Percentiles rank a stretch among this genome's conserved stretches.
These are phyloP conservation scores for Neurospora sublineolata DNA, from an alignment of 495 filamentous ascomycete species.

Conservation along the genomic window DNA sequence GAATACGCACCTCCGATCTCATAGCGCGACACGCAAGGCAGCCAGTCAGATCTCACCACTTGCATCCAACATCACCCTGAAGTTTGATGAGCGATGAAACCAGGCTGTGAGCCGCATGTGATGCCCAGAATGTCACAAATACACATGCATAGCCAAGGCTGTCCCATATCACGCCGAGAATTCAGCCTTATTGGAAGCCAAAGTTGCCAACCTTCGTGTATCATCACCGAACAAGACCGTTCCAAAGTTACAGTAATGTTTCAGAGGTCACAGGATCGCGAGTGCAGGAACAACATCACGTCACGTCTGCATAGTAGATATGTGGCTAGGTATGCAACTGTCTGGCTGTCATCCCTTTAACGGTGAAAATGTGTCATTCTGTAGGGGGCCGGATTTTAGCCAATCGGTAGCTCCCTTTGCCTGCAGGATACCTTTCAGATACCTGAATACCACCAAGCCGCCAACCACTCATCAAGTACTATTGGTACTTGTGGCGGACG, in stretches of 20 bases:
- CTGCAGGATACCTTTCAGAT: no score
- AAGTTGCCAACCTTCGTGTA: not conserved
- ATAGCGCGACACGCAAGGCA: not conserved
- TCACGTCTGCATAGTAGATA: not conserved
- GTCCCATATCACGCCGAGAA: not conserved
- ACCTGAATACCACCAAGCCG: no score
- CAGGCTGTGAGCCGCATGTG: not conserved
- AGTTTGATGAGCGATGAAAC: not conserved
- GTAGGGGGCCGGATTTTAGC: no score
- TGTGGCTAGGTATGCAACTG: not conserved
- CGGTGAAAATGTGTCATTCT: no score
- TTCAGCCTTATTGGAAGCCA: not conserved
- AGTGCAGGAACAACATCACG: not conserved
- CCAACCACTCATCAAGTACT: no score
- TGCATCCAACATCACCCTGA: not conserved
- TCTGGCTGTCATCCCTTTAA: not conserved
- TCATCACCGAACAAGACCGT: not conserved
- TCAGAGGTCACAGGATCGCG: not conserved
- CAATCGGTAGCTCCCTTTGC: no score
- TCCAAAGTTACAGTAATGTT: not conserved
- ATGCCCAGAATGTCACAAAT: not conserved
- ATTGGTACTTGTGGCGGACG: no score
- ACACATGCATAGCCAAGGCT: not conserved
- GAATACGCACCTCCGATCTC: not conserved
- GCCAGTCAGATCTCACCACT: not conserved